Evolutionary conservation across 257 asterid genomes (phyloP), one percentile per base, ranked within the genome.

Genomic region (Thymus mandschuricus): DNA sequence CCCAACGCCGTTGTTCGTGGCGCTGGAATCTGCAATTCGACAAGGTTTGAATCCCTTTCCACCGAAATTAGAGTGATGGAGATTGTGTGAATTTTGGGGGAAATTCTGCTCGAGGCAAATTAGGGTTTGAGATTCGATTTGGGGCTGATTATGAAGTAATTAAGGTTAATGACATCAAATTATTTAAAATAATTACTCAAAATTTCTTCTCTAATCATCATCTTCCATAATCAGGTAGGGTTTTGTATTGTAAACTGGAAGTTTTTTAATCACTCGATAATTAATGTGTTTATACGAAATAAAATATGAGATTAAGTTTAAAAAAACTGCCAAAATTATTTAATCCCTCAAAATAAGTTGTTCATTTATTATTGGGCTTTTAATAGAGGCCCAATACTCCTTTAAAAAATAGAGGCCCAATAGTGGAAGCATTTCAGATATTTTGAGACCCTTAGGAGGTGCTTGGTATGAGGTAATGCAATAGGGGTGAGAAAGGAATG

Each of bases 1-100:
- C 28, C 97, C 97, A 0, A 68, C 83, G 41, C 97, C 96, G 3
- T 80, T 91, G 9, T 85, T 91, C 41, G 66, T 41, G 58, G 81
- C 92, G 0, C 76, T 91, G 3, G 75, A 87, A 70, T 55, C 58
- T 29, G 84, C 88, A 77, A 76, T 85, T 12, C 72, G 21, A 29
- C 78, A 73, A 43, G 94, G 95, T 54, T 69, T 84, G 38, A 74
- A 70, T 64, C 91, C 90, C 30, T 89, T 87, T 9, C 72, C 78
- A 0, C 41, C 69, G 21, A 29, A 69, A 48, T 45, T 56, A 34
- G 73, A 38, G 8, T 34, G 41, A 38, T 10, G 10, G 6, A 43
- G 1, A 21, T 5, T 5, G 41, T 21, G 29, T 21, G 10, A 15
- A 52, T 21, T 52, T 13, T 2, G 50, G 55, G 55, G 41, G 41